These are phyloP conservation scores for Herpetomonas samuelpessoai DNA, from an alignment of 208 protist genomes.

Conservation along the genomic window DNA sequence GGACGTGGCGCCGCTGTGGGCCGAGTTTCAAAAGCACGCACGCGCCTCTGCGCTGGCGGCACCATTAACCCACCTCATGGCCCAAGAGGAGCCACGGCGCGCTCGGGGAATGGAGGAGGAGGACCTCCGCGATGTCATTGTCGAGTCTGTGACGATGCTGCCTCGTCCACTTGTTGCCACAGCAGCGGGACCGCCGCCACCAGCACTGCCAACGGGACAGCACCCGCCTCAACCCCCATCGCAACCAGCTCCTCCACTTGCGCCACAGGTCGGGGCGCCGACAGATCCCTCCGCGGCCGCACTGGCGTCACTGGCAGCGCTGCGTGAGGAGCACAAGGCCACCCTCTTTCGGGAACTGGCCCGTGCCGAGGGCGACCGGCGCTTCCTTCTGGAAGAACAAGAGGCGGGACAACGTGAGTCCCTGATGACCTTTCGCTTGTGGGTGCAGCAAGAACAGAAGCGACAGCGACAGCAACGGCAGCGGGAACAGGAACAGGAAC, in stretches of 20 bases:
- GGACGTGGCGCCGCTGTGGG: constrained; percentile 28
- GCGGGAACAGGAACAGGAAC: not conserved
- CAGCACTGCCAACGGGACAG: not conserved
- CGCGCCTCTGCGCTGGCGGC: not conserved
- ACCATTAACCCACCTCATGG: constrained; percentile 1
- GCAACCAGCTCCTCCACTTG: not conserved
- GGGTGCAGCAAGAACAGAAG: not conserved
- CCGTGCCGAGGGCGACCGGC: constrained; percentile 1
- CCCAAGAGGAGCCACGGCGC: constrained; percentile 3
- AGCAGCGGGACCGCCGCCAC: not conserved
- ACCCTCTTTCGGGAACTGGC: not conserved
- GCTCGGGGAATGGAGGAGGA: constrained; percentile 16
- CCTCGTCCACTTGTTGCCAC: not conserved
- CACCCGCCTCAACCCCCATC: constrained; percentile 6
- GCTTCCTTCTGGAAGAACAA: not conserved
- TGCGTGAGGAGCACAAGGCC: not conserved
- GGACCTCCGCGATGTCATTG: constrained; percentile 36
- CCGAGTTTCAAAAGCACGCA: constrained; percentile 7
- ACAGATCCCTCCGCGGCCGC: constrained; percentile 1
- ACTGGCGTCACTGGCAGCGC: not conserved
- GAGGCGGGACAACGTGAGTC: not conserved
- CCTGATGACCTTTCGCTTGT: not conserved
- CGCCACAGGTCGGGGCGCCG: not conserved
- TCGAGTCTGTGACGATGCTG: constrained; percentile 16
- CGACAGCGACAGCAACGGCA: not conserved